These are phyloP conservation scores for Tulasnella sp. DNA, from an alignment of 768 basidiomycete genomes.

Conservation along the genomic window DNA sequence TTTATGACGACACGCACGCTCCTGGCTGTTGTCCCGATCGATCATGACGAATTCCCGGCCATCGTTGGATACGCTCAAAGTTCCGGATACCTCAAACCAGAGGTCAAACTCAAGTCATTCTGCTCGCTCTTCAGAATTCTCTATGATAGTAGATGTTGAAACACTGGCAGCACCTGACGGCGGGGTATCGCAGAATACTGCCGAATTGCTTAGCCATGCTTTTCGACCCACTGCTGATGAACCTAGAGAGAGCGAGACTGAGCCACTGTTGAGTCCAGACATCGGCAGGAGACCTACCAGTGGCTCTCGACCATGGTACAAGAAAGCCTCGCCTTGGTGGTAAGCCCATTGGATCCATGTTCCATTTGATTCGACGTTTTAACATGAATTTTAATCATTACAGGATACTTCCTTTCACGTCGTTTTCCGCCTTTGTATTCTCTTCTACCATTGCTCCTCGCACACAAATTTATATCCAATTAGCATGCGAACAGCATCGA, in stretches of 20 bases:
- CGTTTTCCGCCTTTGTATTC: conserved; percentile 43
- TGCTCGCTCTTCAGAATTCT: neutral
- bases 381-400: neutral
- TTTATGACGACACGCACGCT: too few relatives aligned
- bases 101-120: neutral
- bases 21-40: neutral
- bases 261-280: neutral
- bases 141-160: neutral
- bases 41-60: conserved; percentile 5
- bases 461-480: conserved; percentile 59
- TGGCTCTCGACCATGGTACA: conserved; percentile 54
- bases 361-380: neutral
- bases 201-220: neutral
- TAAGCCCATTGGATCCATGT: conserved; percentile 28
- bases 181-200: neutral
- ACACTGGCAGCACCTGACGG: neutral
- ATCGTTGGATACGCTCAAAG: conserved; percentile 2
- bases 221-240: neutral
- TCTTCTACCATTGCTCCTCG: conserved; percentile 52
- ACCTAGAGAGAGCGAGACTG: neutral
- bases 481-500: conserved; percentile 55
- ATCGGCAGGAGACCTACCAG: too few relatives aligned
- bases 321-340: conserved; percentile 60
- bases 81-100: neutral
- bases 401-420: conserved; percentile 47